Percentiles rank a stretch among this genome's conserved stretches.
Conservation (phyloP, 305 asterid genomes). For the Ilex paraguariensis region DNA sequence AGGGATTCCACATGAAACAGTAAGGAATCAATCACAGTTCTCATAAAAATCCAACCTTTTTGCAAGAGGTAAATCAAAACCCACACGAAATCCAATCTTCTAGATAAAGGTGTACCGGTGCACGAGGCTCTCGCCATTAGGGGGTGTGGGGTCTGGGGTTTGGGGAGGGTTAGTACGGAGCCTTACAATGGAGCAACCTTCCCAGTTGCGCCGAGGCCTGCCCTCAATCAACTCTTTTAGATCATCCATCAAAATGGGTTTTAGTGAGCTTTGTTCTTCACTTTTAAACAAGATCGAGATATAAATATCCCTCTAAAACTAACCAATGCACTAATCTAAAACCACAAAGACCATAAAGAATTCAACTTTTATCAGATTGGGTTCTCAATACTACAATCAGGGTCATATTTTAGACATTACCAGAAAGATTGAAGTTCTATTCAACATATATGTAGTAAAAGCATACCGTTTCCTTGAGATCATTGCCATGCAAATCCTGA, state of each 20-base stretch:
- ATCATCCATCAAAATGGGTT: slow-evolving; percentile 4
- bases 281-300: too few species aligned
- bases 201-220: too few species aligned
- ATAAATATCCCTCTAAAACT: slow-evolving; percentile 1
- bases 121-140: too few species aligned
- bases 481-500: slow-evolving; percentile 91
- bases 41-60: slow-evolving; percentile 20
- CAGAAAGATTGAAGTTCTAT: too few species aligned
- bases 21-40: slow-evolving; percentile 9
- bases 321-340: slow-evolving; percentile 3
- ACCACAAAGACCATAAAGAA: neutral
- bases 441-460: too few species aligned
- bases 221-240: slow-evolving; percentile 6
- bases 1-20: too few species aligned
- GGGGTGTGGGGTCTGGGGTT: too few species aligned
- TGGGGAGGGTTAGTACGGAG: too few species aligned
- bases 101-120: neutral
- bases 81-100: slow-evolving; percentile 5
- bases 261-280: neutral
- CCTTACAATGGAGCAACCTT: too few species aligned
- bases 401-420: neutral
- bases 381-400: slow-evolving; percentile 5
- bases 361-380: too few species aligned
- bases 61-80: too few species aligned
- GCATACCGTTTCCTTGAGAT: slow-evolving; percentile 77